Evolutionary conservation across 306 rosid genomes (phyloP), one percentile per base, ranked within the genome.

Genomic region (Quercus ilex): DNA sequence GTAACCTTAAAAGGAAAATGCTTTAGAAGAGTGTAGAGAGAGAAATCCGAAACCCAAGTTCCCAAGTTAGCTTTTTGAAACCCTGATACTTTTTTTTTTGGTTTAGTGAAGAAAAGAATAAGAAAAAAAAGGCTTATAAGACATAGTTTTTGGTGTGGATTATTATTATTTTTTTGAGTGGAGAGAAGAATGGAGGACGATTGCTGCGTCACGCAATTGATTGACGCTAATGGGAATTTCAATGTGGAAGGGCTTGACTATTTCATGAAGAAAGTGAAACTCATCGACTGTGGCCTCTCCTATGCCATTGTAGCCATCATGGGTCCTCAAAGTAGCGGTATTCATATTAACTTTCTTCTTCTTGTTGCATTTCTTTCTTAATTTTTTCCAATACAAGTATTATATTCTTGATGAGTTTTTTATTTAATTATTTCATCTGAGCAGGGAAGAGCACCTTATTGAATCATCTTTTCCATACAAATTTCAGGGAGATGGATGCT

Each of bases 301-400:
- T 94, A 94, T 28, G 97, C 97, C 7, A 95, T 94, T 14, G 92
- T 94, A 25, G 86, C 99, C n/a, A 75, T 94, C 70, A 94, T 94
- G 99, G 99, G 99, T 19, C 98, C 98, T 52, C 99, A 94, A 78
- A 92, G 97, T 71, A 94, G 97, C 60, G 98, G 98, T 94, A 60
- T 46, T 84, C 19, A n/a, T 19, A 1, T 31, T 65, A 8, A 21
- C 4, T 0, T 21, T 13, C 64, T 4, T 26, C 64, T 21, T 58
- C 30, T 10, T 21, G 21, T 13, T 58, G 21, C 30, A 58, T 12
- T 58, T 58, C 12, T n/a, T 2, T 58, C 64, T 3, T 11, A 58
- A 13, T 67, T 17, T 4, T 53, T 71, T 55, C 75, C 46, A 2
- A 28, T 77, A 38, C 69, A 33, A 20, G 8, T 8, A 41, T 41